Base-by-base conservation (phyloP, 1,284 basidiomycete species). In the Cryptococcus depauperatus region DNA sequence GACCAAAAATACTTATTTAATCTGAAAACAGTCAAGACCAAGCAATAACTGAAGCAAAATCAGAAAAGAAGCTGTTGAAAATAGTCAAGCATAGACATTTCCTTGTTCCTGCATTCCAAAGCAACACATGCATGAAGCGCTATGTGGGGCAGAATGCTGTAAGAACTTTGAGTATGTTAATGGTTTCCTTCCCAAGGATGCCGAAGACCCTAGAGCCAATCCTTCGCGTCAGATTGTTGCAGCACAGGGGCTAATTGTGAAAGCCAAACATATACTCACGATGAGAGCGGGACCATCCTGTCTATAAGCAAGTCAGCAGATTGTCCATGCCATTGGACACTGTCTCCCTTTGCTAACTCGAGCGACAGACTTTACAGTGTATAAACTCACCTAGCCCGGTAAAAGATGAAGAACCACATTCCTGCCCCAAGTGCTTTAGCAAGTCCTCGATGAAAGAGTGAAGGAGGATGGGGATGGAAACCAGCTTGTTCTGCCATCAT, bases 351-450 rank as follows among this genome's bases (percentile, higher is more conserved):
- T 10, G n/a, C 10, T 19, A 32, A 19, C 18, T 6, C 32, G 16
- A 11, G 11, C n/a, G n/a, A n/a, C n/a, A n/a, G n/a, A 30, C 29
- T 30, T 30, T 10, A n/a, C n/a, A 10, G 29, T 11, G n/a, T 30
- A n/a, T 10, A 18, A 18, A 77, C 84, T 68, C 62, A 91, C 88
- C 88, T 77, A 54, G 85, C 83, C 50, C 88, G 81, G 73, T 92
- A 93, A 76, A 93, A 92, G 69, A 93, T 86, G 77, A 91, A 95
- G 80, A 93, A 93, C 88, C 88, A 93, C 89, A 93, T 93, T 34
- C 82, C 80, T 30, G 88, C 89, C 47, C 89, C 90, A 47, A 93
- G 75, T 42, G 80, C 79, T 71, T 90, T 91, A 33, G 84, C 79
- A 28, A 91, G 76, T 66, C 88, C 79, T 51, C 78, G 80, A 71